A percentile compares a stretch with the other conserved stretches of the same genome.
phyloP scores from a whole-genome alignment of 1,284 basidiomycete species.

The Mycosarcoma maydis region DNA sequence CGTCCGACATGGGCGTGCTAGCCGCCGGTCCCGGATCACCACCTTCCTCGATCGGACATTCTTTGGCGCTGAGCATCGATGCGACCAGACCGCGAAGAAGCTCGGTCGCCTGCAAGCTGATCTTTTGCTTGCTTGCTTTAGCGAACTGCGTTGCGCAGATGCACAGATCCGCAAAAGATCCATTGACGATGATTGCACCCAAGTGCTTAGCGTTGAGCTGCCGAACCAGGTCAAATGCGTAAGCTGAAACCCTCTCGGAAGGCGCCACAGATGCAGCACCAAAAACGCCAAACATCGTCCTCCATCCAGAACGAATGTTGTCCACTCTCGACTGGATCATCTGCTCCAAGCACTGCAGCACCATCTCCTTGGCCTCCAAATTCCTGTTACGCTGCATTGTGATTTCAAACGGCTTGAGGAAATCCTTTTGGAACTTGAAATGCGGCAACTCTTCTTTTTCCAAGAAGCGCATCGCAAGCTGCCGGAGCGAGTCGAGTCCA shows the following conservation, averaged over 20 bases:
- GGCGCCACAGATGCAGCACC: constrained; percentile 93
- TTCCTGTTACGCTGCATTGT: constrained; percentile 97
- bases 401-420: constrained; percentile 96
- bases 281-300: constrained; percentile 98
- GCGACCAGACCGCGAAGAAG: constrained; percentile 87
- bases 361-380: constrained; percentile 96
- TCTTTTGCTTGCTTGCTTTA: constrained; percentile 98
- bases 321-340: constrained; percentile 96
- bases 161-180: constrained; percentile 93
- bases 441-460: constrained; percentile 98
- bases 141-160: constrained; percentile 99
- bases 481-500: constrained; percentile 94
- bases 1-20: constrained; percentile 51
- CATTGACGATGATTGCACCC: constrained; percentile 85
- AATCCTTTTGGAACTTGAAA: constrained; percentile 99
- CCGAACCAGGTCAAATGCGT: constrained; percentile 96
- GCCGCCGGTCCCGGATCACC: constrained; percentile 54
- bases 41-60: constrained; percentile 50
- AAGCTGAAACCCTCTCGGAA: constrained; percentile 90
- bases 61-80: constrained; percentile 76
- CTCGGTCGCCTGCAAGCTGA: constrained; percentile 92
- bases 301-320: constrained; percentile 97
- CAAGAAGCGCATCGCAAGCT: constrained; percentile 97
- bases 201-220: constrained; percentile 91
- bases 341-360: constrained; percentile 96